Percentiles rank a stretch among this genome's conserved stretches.
Conservation (phyloP, 257 asterid species). For the Lithospermum erythrorhizon region DNA sequence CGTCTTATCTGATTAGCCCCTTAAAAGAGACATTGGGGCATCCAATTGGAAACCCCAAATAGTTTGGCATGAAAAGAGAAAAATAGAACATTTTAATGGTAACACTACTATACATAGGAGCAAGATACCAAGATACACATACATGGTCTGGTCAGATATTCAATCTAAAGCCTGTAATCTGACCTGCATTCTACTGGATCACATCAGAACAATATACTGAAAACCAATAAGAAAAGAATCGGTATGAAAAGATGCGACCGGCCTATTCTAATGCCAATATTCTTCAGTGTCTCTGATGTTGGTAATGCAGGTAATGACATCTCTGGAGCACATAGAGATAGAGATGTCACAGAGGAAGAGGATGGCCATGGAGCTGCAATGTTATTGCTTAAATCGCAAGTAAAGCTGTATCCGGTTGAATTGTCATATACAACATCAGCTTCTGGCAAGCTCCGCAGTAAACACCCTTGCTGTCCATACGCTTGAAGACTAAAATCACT, state of each 20-base stretch:
- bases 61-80: neutral
- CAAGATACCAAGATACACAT: slow-evolving; percentile 32
- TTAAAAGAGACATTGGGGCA: too few relatives aligned
- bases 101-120: slow-evolving; percentile 28
- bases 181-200: slow-evolving; percentile 22
- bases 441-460: slow-evolving; percentile 66
- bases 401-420: slow-evolving; percentile 74
- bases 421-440: slow-evolving; percentile 82
- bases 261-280: slow-evolving; percentile 19
- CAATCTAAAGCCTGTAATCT: slow-evolving; percentile 25
- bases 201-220: slow-evolving; percentile 31
- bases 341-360: slow-evolving; percentile 61
- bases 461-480: slow-evolving; percentile 84
- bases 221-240: slow-evolving; percentile 51
- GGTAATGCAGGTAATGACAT: slow-evolving; percentile 98
- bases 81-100: neutral
- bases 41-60: too few relatives aligned
- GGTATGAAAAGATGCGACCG: slow-evolving; percentile 31
- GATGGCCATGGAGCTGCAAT: slow-evolving; percentile 99
- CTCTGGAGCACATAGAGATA: slow-evolving; percentile 97
- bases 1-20: too few relatives aligned
- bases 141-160: slow-evolving; percentile 19
- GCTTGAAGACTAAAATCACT: slow-evolving; percentile 96
- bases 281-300: slow-evolving; percentile 47
- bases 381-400: slow-evolving; percentile 82